phyloP scores from a whole-genome alignment of 1,139 yeast species.

The Kodamaea alishanica region DNA sequence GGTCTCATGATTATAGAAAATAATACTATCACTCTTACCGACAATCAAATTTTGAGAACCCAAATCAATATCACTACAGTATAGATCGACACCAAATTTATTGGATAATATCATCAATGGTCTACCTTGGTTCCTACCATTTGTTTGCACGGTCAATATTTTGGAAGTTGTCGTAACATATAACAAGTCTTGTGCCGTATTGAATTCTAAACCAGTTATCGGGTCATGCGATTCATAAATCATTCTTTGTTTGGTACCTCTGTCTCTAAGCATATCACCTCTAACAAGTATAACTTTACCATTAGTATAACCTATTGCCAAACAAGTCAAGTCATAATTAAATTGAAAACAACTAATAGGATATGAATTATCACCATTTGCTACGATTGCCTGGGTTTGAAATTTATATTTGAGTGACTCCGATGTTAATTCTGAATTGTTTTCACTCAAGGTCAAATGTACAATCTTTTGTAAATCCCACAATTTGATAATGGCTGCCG shows the following conservation, averaged over 20 bases:
- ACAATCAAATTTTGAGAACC: conserved; percentile 45
- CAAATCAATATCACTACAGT: conserved; percentile 53
- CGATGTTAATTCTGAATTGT: conserved; percentile 10
- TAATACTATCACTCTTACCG: conserved; percentile 50
- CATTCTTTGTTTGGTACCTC: conserved; percentile 84
- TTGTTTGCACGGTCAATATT: conserved; percentile 69
- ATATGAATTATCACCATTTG: conserved; percentile 59
- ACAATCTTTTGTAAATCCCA: conserved; percentile 64
- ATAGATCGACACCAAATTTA: conserved; percentile 63
- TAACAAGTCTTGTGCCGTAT: conserved; percentile 42
- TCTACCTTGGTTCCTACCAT: conserved; percentile 71
- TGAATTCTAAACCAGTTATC: conserved; percentile 68
- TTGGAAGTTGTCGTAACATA: conserved; percentile 69
- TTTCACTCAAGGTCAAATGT: conserved; percentile 26
- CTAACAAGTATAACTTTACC: conserved; percentile 80
- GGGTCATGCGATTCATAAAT: conserved; percentile 75
- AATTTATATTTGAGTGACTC: conserved; percentile 32
- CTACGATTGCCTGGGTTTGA: conserved; percentile 31
- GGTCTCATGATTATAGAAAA: conserved; percentile 52
- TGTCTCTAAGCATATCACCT: conserved; percentile 83
- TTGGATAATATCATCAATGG: conserved; percentile 63
- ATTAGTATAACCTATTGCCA: conserved; percentile 83
- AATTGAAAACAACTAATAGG: conserved; percentile 69
- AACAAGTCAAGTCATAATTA: conserved; percentile 55
- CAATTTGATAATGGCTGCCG: conserved; percentile 61